Evolutionary conservation across 768 basidiomycete species (phyloP).

Genomic region (Termitomyces eurrhizus): DNA sequence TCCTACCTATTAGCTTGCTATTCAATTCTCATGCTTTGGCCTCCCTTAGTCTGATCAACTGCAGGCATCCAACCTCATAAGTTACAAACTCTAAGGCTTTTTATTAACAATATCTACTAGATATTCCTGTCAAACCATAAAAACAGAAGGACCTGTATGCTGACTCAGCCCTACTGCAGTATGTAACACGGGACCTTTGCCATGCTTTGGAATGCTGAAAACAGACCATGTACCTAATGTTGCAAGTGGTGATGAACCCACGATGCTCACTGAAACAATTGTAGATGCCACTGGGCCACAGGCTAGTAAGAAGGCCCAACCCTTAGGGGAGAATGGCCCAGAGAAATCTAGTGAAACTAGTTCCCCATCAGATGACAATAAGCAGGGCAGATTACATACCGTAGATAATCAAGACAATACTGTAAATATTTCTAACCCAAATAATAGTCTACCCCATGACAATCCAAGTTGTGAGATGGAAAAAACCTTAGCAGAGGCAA

Average conservation of each 20-base stretch:
- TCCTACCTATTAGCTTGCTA: conserved; percentile 1
- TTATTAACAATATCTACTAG: not conserved
- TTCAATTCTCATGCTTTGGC: not conserved
- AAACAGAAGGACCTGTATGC: not conserved
- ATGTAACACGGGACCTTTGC: not conserved
- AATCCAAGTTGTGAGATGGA: no score
- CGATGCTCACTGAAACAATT: not conserved
- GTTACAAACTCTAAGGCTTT: not conserved
- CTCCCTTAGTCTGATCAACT: conserved; percentile 1
- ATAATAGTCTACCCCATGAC: no score
- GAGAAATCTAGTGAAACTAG: no score
- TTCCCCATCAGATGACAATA: no score
- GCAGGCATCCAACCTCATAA: not conserved
- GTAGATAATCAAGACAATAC: no score
- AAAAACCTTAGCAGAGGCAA: no score
- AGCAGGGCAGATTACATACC: no score
- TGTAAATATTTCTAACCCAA: no score
- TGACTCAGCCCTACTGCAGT: not conserved
- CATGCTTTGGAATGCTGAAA: not conserved
- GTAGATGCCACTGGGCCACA: not conserved
- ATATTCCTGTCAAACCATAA: not conserved
- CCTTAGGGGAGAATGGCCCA: no score
- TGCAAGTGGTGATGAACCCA: not conserved
- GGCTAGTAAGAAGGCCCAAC: no score
- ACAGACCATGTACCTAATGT: no score